A percentile compares a stretch with the other conserved stretches of the same genome.
These are phyloP conservation scores for Fusarium dimerum DNA, from an alignment of 2,329 filamentous ascomycete species.

Conservation along the genomic window DNA sequence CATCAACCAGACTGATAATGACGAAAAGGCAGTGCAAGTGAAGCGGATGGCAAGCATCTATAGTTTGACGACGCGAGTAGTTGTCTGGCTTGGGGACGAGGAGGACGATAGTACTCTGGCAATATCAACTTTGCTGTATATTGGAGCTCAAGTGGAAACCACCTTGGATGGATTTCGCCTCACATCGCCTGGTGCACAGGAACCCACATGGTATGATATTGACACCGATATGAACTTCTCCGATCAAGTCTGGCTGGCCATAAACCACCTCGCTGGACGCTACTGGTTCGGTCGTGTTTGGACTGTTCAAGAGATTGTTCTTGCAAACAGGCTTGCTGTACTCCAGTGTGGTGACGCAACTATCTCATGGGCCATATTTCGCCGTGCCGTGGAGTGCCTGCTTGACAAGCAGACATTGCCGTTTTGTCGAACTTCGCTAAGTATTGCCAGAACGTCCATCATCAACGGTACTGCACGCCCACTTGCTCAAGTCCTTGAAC, in stretches of 20 bases:
- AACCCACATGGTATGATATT: background rate
- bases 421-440: background rate
- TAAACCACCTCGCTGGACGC: background rate
- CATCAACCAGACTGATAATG: slow-evolving; percentile 9
- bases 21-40: slow-evolving; percentile 5
- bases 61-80: background rate
- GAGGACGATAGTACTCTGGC: slow-evolving; percentile 1
- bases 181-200: background rate
- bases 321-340: background rate
- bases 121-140: background rate
- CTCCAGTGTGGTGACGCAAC: background rate
- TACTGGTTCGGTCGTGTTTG: background rate
- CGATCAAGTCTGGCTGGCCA: background rate
- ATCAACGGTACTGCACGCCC: background rate
- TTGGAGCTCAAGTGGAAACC: background rate
- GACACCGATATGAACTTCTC: background rate
- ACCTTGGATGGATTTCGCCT: background rate
- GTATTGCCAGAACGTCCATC: background rate
- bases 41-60: slow-evolving; percentile 4
- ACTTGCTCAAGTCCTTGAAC: background rate
- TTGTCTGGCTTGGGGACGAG: slow-evolving; percentile 6
- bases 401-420: background rate
- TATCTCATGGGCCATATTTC: background rate
- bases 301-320: background rate
- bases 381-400: background rate